These are phyloP conservation scores for Rosa persica DNA, from an alignment of 306 rosid genomes.

Conservation along the genomic window DNA sequence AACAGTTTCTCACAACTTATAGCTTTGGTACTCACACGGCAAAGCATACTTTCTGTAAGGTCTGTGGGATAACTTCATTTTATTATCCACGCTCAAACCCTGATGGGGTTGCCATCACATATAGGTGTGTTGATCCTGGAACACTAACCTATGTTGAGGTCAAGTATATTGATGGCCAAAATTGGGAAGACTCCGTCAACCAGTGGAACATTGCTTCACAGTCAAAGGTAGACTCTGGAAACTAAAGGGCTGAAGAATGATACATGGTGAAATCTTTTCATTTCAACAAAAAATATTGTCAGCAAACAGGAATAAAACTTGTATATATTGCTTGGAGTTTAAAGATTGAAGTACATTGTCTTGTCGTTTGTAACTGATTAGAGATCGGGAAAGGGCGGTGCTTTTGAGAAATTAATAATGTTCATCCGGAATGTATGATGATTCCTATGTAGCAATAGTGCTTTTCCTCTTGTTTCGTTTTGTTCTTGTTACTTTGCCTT, in stretches of 20 bases:
- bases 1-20: slow-evolving; percentile 65
- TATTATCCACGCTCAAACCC: slow-evolving; percentile 83
- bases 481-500: not conserved
- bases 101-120: slow-evolving; percentile 73
- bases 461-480: not conserved
- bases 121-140: slow-evolving; percentile 81
- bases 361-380: too few relatives aligned
- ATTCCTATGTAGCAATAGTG: not conserved
- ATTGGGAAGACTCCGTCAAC: slow-evolving; percentile 52
- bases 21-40: slow-evolving; percentile 78
- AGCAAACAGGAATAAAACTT: not conserved
- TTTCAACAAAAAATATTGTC: not conserved
- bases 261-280: not conserved
- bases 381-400: too few relatives aligned
- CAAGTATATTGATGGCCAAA: slow-evolving; percentile 60
- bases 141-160: slow-evolving; percentile 57
- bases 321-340: not conserved
- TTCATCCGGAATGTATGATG: not conserved
- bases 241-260: not conserved
- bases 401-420: too few relatives aligned
- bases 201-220: slow-evolving; percentile 39
- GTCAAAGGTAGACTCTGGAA: slow-evolving; percentile 41
- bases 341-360: too few relatives aligned
- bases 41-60: slow-evolving; percentile 78
- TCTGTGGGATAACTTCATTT: slow-evolving; percentile 87